phyloP scores from a whole-genome alignment of 192 early-diverging fungal species.

The Gonapodya sp. region DNA sequence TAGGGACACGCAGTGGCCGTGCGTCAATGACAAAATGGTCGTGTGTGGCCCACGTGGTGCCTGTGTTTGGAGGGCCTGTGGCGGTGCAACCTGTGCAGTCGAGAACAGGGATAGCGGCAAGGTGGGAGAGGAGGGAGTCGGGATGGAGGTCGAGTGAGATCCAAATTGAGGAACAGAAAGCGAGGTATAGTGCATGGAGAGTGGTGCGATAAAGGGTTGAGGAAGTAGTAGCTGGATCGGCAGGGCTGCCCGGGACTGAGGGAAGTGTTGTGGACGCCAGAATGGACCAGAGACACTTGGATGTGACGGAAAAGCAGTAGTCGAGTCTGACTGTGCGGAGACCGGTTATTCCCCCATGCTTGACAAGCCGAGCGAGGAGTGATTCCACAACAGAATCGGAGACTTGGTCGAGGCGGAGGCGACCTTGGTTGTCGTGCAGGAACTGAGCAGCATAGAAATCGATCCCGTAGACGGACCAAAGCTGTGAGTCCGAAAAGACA shows the following conservation, averaged over 20 bases:
- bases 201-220: neutral
- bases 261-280: neutral
- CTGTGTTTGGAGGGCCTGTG: neutral
- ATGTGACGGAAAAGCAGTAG: neutral
- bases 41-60: neutral
- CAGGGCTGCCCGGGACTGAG: too few relatives aligned
- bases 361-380: neutral
- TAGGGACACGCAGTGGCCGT: neutral
- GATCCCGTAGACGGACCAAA: neutral
- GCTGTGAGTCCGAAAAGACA: neutral
- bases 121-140: neutral
- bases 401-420: neutral
- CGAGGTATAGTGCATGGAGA: too few relatives aligned
- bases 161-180: too few relatives aligned
- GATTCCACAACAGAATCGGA: neutral
- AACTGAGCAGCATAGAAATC: neutral
- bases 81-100: neutral
- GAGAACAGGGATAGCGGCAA: neutral
- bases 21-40: neutral
- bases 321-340: neutral
- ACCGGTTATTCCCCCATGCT: neutral
- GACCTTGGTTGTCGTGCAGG: neutral
- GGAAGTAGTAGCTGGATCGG: neutral
- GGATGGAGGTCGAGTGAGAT: neutral
- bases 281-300: neutral